phyloP scores from a whole-genome alignment of 768 basidiomycete species.

The Pleurotus cornucopiae region DNA sequence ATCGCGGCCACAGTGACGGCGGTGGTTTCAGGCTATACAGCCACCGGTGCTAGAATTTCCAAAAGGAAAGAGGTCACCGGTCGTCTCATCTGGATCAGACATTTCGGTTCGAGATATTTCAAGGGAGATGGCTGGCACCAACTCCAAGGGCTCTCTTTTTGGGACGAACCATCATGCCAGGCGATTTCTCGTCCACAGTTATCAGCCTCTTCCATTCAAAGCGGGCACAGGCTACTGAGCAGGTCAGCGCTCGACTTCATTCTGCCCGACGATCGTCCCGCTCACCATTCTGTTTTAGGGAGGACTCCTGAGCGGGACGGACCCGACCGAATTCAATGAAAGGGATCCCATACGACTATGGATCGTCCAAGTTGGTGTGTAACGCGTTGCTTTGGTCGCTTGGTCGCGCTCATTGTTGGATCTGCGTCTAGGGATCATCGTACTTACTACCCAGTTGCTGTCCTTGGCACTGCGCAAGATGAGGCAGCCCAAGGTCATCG shows the following conservation, averaged over 20 bases:
- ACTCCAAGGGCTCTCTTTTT: background rate
- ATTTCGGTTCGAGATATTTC: background rate
- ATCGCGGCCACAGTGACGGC: background rate
- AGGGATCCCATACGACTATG: constrained; percentile 71
- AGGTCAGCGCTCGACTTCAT: constrained; percentile 22
- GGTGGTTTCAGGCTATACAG: background rate
- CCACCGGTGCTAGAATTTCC: too few relatives aligned
- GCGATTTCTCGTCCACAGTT: constrained; percentile 31
- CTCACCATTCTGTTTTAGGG: constrained; percentile 39
- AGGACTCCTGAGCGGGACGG: constrained; percentile 69
- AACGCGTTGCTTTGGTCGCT: background rate
- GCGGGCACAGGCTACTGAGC: constrained; percentile 31
- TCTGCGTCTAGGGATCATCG: constrained; percentile 62
- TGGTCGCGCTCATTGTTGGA: background rate
- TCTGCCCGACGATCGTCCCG: background rate
- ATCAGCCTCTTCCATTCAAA: constrained; percentile 30
- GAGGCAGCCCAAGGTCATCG: constrained; percentile 82
- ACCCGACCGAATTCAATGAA: constrained; percentile 63
- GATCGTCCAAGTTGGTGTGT: constrained; percentile 75
- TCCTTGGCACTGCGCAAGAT: constrained; percentile 68
- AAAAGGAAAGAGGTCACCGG: too few relatives aligned
- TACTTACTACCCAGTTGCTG: constrained; percentile 74
- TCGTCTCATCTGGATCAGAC: background rate
- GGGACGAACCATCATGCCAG: constrained; percentile 23
- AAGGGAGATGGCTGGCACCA: background rate